Evolutionary conservation across 768 basidiomycete genomes (phyloP), one percentile per base, ranked within the genome.

Genomic region (Tricholoma sp.): DNA sequence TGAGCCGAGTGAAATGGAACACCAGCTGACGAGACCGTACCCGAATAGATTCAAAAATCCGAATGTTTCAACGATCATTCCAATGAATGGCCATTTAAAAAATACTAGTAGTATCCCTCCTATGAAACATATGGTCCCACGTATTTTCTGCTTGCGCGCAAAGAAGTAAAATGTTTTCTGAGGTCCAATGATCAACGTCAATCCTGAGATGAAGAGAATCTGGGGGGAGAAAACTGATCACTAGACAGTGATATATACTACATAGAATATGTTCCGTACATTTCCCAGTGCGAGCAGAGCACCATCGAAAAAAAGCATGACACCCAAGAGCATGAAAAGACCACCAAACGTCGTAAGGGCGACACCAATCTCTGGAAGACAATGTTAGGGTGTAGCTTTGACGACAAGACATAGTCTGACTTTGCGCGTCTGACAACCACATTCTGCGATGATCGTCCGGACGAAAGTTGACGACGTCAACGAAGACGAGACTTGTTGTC

Each of bases 91-190:
- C 84, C 94, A 91, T 71, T 95, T 98, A 71, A 91, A 63, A 73
- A 99, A 99, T 14, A 98, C 94, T 59, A 99, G 86, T 14, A 93
- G 68, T 61, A 98, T 88, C 14, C 94, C 94, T 29, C 90, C 91
- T 39, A 96, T 69, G 78, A 96, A 96, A 69, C 92, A 94, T 50
- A 81, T 61, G 5, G 91, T 89, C 45, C 97, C 97, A 16, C 97
- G 84, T 61, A 98, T 74, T 73, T 99, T 99, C 72, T 98, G 91
- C 69, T 84, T 90, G 59, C 97, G 84, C 31, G 95, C 90, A 74
- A 99, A 98, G 78, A 99, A 98, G 74, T 93, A 92, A 75, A 97
- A 95, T 18, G 94, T 97, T 77, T 98, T 98, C 61, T 90, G 86
- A 6, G 94, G 94, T 4, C 94, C 97, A 62, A 99, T 98, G 75